Conservation (phyloP, 1,139 yeast species). For the Pneumocystis carinii region DNA sequence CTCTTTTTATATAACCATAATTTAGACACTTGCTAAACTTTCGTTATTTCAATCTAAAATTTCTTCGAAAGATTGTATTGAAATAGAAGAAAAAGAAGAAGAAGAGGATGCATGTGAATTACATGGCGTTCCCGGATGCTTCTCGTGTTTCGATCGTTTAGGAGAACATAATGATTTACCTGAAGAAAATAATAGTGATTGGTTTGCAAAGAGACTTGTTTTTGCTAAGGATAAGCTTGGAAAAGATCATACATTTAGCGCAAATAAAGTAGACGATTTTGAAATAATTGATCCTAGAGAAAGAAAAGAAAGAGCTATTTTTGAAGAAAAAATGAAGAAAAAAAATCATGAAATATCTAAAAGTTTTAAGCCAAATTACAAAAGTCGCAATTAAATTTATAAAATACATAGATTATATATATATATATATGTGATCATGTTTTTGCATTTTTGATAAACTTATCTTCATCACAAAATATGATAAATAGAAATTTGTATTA, state of each 20-base stretch:
- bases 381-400: background rate
- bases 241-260: constrained; percentile 8
- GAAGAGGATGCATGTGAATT: constrained; percentile 14
- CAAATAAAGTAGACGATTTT: constrained; percentile 5
- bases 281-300: constrained; percentile 13
- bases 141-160: constrained; percentile 16
- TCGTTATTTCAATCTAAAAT: constrained; percentile 19
- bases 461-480: too few species aligned
- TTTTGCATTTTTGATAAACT: background rate
- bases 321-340: background rate
- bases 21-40: constrained; percentile 15
- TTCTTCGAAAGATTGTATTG: constrained; percentile 6
- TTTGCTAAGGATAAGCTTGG: constrained; percentile 14
- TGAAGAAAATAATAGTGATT: constrained; percentile 15
- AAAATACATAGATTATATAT: background rate
- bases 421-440: too few species aligned
- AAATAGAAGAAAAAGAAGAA: constrained; percentile 2
- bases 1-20: background rate
- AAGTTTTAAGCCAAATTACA: background rate
- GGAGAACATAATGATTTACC: constrained; percentile 19
- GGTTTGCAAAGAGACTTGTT: constrained; percentile 12
- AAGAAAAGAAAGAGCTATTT: background rate
- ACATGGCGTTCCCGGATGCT: constrained; percentile 17
- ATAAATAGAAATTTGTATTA: background rate
- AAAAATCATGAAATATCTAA: background rate